These are phyloP conservation scores for Stentor coeruleus DNA, from an alignment of 73 alveolate species.

Conservation along the genomic window DNA sequence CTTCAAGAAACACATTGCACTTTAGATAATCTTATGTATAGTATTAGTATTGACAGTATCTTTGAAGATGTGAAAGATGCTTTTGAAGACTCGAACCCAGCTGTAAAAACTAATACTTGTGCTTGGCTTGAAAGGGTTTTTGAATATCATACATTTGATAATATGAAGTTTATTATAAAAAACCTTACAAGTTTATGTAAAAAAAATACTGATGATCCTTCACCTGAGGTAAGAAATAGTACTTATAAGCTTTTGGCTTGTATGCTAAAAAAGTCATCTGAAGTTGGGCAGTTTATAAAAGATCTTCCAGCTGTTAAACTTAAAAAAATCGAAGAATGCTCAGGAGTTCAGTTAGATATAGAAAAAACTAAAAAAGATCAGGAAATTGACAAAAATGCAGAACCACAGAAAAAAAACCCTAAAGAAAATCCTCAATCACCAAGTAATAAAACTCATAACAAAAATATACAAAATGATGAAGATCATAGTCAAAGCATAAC, in stretches of 20 bases:
- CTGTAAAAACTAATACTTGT: neutral
- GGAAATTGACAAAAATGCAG: neutral
- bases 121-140: slow-evolving; percentile 11
- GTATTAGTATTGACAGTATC: neutral
- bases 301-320: slow-evolving; percentile 11
- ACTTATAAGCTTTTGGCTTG: neutral
- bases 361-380: slow-evolving; percentile 15
- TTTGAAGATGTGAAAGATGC: slow-evolving; percentile 16
- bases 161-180: neutral
- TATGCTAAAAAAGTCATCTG: neutral
- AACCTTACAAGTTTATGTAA: neutral
- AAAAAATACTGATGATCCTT: slow-evolving; percentile 17
- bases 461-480: slow-evolving; percentile 24
- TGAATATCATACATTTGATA: neutral
- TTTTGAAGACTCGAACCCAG: slow-evolving; percentile 15
- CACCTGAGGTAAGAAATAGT: slow-evolving; percentile 16
- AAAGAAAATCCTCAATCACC: slow-evolving; percentile 32
- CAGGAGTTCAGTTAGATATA: too few relatives aligned
- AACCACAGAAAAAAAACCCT: neutral
- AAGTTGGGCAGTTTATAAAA: neutral
- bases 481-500: slow-evolving; percentile 35
- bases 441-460: slow-evolving; percentile 18
- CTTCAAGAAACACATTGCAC: neutral
- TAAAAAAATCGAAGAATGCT: neutral
- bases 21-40: slow-evolving; percentile 3